phyloP scores from a whole-genome alignment of 352 stramenopile genomes.

The Thalassiosira mediterranea region DNA sequence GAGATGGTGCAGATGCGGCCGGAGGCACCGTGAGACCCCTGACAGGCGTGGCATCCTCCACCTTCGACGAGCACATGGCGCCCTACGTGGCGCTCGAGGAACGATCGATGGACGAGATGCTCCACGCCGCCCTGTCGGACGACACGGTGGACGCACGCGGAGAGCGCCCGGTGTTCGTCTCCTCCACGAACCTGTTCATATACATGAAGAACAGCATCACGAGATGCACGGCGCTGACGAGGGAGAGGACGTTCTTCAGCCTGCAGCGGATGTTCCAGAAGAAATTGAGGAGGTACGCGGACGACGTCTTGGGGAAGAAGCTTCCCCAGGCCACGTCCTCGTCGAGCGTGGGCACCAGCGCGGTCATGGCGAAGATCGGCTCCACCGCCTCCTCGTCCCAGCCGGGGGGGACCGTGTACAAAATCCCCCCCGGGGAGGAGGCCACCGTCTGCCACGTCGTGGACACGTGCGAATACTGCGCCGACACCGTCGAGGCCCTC shows the following conservation, averaged over 20 bases:
- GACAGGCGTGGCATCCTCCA: conserved; percentile 88
- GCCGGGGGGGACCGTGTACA: conserved; percentile 45
- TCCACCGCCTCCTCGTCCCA: conserved; percentile 70
- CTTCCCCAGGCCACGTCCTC: conserved; percentile 52
- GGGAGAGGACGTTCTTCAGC: conserved; percentile 96
- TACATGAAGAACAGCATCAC: conserved; percentile 99
- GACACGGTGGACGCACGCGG: conserved; percentile 94
- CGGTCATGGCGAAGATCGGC: conserved; percentile 64
- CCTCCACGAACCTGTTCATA: conserved; percentile 96
- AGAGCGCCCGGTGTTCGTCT: conserved; percentile 94
- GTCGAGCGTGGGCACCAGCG: conserved; percentile 63
- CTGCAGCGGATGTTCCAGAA: conserved; percentile 94
- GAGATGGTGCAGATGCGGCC: conserved; percentile 46
- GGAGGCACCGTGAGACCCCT: conserved; percentile 75
- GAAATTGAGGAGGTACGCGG: conserved; percentile 82
- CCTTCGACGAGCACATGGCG: conserved; percentile 98
- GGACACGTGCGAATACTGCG: conserved; percentile 98
- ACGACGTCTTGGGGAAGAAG: conserved; percentile 70
- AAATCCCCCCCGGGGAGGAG: conserved; percentile 89
- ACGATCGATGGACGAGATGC: conserved; percentile 94
- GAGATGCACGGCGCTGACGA: conserved; percentile 95
- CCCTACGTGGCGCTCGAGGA: conserved; percentile 95
- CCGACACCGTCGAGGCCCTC: conserved; percentile 95
- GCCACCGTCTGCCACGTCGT: conserved; percentile 96
- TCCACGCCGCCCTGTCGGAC: conserved; percentile 88